These are phyloP conservation scores for Botryosphaeria agaves DNA, from an alignment of 2,329 filamentous ascomycete species.

Conservation along the genomic window DNA sequence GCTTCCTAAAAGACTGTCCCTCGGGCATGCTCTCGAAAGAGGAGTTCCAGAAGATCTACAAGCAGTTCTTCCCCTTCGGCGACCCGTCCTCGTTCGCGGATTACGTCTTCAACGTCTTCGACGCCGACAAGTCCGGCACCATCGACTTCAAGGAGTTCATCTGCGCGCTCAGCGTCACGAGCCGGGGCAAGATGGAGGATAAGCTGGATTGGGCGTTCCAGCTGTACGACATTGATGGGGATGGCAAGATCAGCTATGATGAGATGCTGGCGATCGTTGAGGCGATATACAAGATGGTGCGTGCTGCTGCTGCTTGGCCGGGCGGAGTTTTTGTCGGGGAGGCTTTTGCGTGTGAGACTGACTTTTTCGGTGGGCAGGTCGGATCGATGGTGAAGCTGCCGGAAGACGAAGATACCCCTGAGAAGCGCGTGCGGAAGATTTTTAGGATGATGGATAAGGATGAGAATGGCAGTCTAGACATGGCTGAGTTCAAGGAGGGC, in stretches of 20 bases:
- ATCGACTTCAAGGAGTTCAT: conserved; percentile 99
- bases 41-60: conserved; percentile 99
- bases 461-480: conserved; percentile 90
- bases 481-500: conserved; percentile 97
- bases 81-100: conserved; percentile 95
- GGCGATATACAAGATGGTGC: conserved; percentile 98
- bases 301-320: too few relatives aligned
- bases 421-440: conserved; percentile 96
- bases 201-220: conserved; percentile 99
- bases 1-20: conserved; percentile 96
- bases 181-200: conserved; percentile 96
- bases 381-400: conserved; percentile 98
- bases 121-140: conserved; percentile 88
- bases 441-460: conserved; percentile 99
- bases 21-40: conserved; percentile 93
- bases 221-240: conserved; percentile 96
- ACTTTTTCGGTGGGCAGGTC: too few relatives aligned
- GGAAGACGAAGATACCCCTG: conserved; percentile 95
- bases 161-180: conserved; percentile 91
- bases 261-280: conserved; percentile 99
- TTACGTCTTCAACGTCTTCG: conserved; percentile 98
- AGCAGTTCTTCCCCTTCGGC: conserved; percentile 97
- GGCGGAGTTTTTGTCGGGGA: too few relatives aligned
- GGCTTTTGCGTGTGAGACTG: neutral
- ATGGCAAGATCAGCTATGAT: conserved; percentile 97